phyloP scores from a whole-genome alignment of 2,329 filamentous ascomycete species.

The Arthrobotrys megalospora region DNA sequence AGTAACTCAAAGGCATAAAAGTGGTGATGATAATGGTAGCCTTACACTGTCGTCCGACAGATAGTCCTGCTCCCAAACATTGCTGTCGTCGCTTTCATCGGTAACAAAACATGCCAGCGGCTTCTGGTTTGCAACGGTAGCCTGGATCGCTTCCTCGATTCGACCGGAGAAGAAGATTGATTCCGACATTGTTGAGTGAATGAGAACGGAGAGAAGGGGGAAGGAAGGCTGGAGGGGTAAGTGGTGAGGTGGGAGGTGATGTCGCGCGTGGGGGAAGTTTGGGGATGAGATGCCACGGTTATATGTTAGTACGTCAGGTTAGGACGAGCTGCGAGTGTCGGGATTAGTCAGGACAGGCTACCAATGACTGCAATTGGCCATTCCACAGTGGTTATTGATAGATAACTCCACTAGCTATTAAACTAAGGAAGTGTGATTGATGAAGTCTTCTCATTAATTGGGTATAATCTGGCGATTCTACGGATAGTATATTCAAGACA shows the following conservation, averaged over 20 bases:
- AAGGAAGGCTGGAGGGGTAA: not conserved
- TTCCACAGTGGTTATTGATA: no score
- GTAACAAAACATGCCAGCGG: conserved; percentile 52
- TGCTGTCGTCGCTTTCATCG: conserved; percentile 49
- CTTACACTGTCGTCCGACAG: conserved; percentile 37
- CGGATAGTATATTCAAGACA: no score
- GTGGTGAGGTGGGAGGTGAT: not conserved
- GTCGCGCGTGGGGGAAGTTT: conserved; percentile 15
- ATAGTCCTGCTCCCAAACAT: conserved; percentile 49
- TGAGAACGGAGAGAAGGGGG: not conserved
- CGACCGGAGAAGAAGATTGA: conserved; percentile 58
- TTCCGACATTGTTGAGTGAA: conserved; percentile 25
- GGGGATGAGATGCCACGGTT: conserved; percentile 15
- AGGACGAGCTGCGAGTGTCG: not conserved
- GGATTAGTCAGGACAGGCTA: no score
- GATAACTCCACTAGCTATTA: no score
- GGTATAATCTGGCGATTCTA: no score
- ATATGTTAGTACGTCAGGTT: not conserved
- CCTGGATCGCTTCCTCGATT: conserved; percentile 51
- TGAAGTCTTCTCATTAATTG: no score
- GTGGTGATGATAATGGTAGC: not conserved
- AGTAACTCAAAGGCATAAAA: not conserved
- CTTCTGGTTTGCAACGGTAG: conserved; percentile 39
- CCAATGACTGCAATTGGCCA: no score
- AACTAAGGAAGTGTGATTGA: no score